Evolutionary conservation across 768 basidiomycete species (phyloP), one percentile per base, ranked within the genome.

Genomic region (Termitomyces sp.): DNA sequence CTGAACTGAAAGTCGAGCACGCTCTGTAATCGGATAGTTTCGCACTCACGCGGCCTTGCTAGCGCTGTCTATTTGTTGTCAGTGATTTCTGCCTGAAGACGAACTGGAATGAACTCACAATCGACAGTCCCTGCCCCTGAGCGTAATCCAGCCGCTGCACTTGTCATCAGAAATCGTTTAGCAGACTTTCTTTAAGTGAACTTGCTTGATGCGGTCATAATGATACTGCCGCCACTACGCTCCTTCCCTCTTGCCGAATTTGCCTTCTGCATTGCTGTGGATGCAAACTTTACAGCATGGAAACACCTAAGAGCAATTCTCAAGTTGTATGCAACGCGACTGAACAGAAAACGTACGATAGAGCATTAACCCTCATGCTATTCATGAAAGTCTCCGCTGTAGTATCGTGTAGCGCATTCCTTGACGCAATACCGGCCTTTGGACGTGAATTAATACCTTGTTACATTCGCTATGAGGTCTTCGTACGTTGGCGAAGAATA

Each of bases 401-500:
- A 3, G 81, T 85, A 35, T 86, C 75, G 11, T 74, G 72, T 16
- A 95, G 65, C 8, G 66, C 64, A 40, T 73, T 61, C 19, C 37
- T 65, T 2, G 77, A 77, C 2, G 78, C 81, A 49, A 89, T 69
- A 11, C 90, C 92, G 55, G 91, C 92, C 90, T 93, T 59, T 21
- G 44, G 17, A 32, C 29, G 3, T 31, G 19, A 42, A 40, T 50
- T 11, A 35, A 32, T 27, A 40, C 9, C 31, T 9, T 53, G n/a
- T n/a, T 16, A 11, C 16, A 27, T 40, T n/a, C 25, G 17, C 5
- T 23, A 35, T 6, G 1, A 23, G 52, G 25, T 25, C n/a, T 21
- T 47, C 84, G 52, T 65, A 92, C 95, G 68, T 98, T 97, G 34
- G 95, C 95, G 68, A 95, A 98, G 78, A 97, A 97, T 61, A 95